Base-by-base conservation (phyloP, 345 rosid genomes). In the Eucalyptus albens region DNA sequence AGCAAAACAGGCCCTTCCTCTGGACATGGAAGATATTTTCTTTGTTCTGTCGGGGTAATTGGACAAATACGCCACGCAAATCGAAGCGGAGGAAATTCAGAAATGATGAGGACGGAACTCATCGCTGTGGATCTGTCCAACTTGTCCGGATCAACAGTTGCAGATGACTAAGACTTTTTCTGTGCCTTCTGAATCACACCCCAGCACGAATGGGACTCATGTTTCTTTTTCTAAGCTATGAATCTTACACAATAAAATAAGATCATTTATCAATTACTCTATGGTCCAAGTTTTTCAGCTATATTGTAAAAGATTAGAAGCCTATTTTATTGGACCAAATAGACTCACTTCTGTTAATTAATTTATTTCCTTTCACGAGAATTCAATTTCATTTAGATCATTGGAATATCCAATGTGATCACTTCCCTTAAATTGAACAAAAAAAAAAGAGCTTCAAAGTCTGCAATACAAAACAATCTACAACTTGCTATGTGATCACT, bases 131-230 rank as follows among this genome's bases (percentile, higher is more conserved):
- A 26, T 26, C 65, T 11, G 65, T 59, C n/a, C 67, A 60, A 5
- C n/a, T 59, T 59, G 31, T 60, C 31, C n/a, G 12, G 31, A 60
- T 60, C n/a, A 26, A 60, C 3, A 60, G 0, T 26, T 26, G 67
- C 67, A 26, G 11, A 60, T 60, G 67, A 60, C n/a, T 0, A 60
- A 5, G 67, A 60, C 67, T 26, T 60, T 60, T 60, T 27, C n/a
- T 12, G 11, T 27, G 60, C 60, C 6, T 22, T 19, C 3, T 56
- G 12, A 22, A 56, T 56, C 60, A 22, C 27, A 4, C 27, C 12
- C 27, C 3, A 0, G 1, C 60, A 56, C 11, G 15, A 26, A 56
- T 9, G 60, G 12, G 60, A 26, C 67, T 27, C 1, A 0, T 26
- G 15, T 60, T 26, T 60, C 67, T 56, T 60, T 60, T 60, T 26